Evolutionary conservation across 1,284 basidiomycete genomes (phyloP), one percentile per base, ranked within the genome.

Genomic region (Leccinum pachyderme): DNA sequence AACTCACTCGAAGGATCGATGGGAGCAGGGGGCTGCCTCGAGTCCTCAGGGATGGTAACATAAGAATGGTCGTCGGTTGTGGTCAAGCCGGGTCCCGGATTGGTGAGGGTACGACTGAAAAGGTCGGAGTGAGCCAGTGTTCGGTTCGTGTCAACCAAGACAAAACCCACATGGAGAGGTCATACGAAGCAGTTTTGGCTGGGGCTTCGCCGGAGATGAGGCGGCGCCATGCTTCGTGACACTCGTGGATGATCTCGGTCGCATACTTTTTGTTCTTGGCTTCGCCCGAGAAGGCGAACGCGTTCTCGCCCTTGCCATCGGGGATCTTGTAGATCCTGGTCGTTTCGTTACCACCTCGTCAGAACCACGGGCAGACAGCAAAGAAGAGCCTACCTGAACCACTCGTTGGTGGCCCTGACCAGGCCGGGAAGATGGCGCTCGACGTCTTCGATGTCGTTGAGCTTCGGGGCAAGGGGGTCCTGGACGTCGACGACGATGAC

Each of bases 261-360:
- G 97, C 97, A 75, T 98, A 99, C 75, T 95, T 95, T 82, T 95
- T 96, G 84, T 97, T 97, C 83, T 99, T 99, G 63, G 96, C 96
- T 80, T 99, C 97, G 56, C 97, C 97, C 54, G 93, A 96, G 86
- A 99, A 99, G 29, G 97, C 97, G 68, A 99, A 99, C 67, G 92
- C 89, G 80, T 98, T 98, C 78, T 98, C 95, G 66, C 93, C 91
- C 88, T 99, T 99, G 69, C 95, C 96, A 73, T 99, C 96, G 72
- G 96, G 89, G 69, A 92, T 92, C 77, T 98, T 98, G 91, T 98
- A 98, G 79, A 98, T 98, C 72, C 92, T 90, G 63, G 3, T 39
- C 37, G 18, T 53, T 18, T 18, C 18, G 18, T 18, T 18, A 18
- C 18, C 18, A 18, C 18, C 18, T 18, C 18, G 18, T 18, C 18